Evolutionary conservation across 176 grass and related monocot genomes (phyloP).

Genomic region (Musa beccarii): DNA sequence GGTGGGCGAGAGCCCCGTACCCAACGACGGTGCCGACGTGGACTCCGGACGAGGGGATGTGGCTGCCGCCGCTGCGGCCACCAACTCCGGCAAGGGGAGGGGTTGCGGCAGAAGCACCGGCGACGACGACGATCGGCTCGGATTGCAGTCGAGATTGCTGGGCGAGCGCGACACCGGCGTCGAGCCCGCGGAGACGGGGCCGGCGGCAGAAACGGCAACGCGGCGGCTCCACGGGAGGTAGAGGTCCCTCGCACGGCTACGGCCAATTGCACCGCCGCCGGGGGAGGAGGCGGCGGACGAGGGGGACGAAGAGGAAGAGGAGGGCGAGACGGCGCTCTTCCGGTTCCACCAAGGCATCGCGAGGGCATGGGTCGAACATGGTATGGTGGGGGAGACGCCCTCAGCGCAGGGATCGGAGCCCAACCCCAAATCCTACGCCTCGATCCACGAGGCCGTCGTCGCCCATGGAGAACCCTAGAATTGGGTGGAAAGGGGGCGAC

Average conservation of each 20-base stretch:
- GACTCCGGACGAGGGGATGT: slow-evolving; percentile 19
- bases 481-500: not conserved
- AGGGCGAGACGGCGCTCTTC: slow-evolving; percentile 52
- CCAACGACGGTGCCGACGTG: not conserved
- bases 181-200: slow-evolving; percentile 34
- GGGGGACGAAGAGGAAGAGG: slow-evolving; percentile 26
- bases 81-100: slow-evolving; percentile 33
- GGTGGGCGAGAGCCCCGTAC: not conserved
- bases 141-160: slow-evolving; percentile 28
- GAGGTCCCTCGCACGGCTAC: slow-evolving; percentile 16
- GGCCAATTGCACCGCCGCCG: not conserved
- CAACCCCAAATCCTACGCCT: not conserved
- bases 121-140: slow-evolving; percentile 37
- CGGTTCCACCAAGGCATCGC: slow-evolving; percentile 49
- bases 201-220: slow-evolving; percentile 22
- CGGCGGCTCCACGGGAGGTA: slow-evolving; percentile 42
- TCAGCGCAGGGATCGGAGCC: not conserved
- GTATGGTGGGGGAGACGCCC: not conserved
- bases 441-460: not conserved
- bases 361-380: not conserved
- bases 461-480: not conserved
- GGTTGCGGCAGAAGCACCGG: slow-evolving; percentile 33
- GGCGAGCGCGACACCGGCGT: slow-evolving; percentile 44
- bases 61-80: not conserved
- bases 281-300: slow-evolving; percentile 26